Evolutionary conservation across 2,329 filamentous ascomycete species (phyloP).

Genomic region (Claviceps maximensis): DNA sequence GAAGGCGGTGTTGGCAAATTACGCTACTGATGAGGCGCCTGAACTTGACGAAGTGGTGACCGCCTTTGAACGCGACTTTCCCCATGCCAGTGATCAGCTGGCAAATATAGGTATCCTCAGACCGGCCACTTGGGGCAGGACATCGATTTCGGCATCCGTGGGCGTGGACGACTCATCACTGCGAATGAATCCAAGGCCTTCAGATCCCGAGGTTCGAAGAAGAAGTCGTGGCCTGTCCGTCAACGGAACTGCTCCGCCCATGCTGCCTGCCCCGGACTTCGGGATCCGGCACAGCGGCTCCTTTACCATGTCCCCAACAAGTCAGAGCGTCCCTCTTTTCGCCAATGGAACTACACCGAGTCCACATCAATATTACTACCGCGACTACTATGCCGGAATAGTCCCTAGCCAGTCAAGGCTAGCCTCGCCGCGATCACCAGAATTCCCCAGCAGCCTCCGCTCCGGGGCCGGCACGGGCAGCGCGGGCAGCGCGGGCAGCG

Average conservation of each 20-base stretch:
- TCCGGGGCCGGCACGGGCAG: conserved; percentile 27
- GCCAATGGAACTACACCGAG: conserved; percentile 23
- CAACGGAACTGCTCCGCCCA: conserved; percentile 49
- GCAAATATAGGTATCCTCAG: conserved; percentile 66
- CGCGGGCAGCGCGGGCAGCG: too few relatives aligned
- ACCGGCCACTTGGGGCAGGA: conserved; percentile 48
- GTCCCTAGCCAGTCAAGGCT: conserved; percentile 38
- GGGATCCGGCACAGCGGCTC: conserved; percentile 51
- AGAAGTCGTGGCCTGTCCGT: conserved; percentile 43
- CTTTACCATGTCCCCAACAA: conserved; percentile 45
- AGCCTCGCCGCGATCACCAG: conserved; percentile 41
- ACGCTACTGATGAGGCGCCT: conserved; percentile 43
- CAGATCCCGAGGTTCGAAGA: conserved; percentile 34
- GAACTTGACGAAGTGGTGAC: conserved; percentile 61
- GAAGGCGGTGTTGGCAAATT: conserved; percentile 55
- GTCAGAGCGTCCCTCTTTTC: conserved; percentile 13
- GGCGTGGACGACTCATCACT: conserved; percentile 37
- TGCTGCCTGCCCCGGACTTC: conserved; percentile 53
- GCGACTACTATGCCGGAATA: conserved; percentile 35
- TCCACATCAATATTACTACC: conserved; percentile 43
- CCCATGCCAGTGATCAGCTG: conserved; percentile 59
- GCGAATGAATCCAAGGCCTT: conserved; percentile 35
- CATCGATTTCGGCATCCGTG: conserved; percentile 44
- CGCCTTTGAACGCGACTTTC: conserved; percentile 68
- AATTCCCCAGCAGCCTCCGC: conserved; percentile 35